phyloP scores from a whole-genome alignment of 1,284 basidiomycete species.

The Pseudozyma thailandica region DNA sequence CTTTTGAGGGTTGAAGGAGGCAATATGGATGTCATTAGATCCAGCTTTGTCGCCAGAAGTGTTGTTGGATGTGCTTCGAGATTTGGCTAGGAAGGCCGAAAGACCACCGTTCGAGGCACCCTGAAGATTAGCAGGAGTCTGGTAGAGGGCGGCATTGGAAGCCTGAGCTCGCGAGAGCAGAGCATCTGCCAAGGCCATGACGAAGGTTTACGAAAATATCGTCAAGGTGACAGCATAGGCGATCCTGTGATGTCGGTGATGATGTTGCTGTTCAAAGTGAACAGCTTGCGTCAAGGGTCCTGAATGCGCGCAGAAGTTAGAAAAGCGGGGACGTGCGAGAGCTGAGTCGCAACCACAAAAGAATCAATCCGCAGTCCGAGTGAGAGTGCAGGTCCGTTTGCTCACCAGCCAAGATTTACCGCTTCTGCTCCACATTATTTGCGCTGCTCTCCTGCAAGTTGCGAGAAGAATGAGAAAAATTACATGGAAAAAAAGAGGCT shows the following conservation, averaged over 20 bases:
- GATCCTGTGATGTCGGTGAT: not conserved
- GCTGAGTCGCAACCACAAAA: slow-evolving; percentile 3
- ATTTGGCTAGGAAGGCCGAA: slow-evolving; percentile 37
- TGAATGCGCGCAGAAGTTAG: not conserved
- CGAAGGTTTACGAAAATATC: too few species aligned
- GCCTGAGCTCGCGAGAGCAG: slow-evolving; percentile 28
- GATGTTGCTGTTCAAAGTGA: not conserved
- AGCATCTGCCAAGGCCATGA: slow-evolving; percentile 37
- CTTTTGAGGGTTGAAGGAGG: slow-evolving; percentile 18
- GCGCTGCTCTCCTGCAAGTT: not conserved
- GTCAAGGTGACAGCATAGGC: too few species aligned
- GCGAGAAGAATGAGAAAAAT: slow-evolving; percentile 2
- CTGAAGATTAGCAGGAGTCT: not conserved
- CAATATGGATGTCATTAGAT: slow-evolving; percentile 6
- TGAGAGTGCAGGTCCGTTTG: too few species aligned
- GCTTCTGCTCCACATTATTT: slow-evolving; percentile 2
- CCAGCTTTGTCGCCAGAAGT: not conserved
- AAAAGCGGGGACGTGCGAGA: slow-evolving; percentile 7
- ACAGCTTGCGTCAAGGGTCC: not conserved
- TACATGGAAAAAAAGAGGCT: slow-evolving; percentile 9
- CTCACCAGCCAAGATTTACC: not conserved
- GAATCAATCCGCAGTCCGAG: too few species aligned
- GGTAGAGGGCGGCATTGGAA: slow-evolving; percentile 8
- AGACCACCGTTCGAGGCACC: slow-evolving; percentile 25
- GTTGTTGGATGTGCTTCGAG: slow-evolving; percentile 2